Percentiles rank a stretch among this genome's conserved stretches.
phyloP scores from a whole-genome alignment of 2,329 filamentous ascomycete genomes.

The Proliferodiscus dingleyae region DNA sequence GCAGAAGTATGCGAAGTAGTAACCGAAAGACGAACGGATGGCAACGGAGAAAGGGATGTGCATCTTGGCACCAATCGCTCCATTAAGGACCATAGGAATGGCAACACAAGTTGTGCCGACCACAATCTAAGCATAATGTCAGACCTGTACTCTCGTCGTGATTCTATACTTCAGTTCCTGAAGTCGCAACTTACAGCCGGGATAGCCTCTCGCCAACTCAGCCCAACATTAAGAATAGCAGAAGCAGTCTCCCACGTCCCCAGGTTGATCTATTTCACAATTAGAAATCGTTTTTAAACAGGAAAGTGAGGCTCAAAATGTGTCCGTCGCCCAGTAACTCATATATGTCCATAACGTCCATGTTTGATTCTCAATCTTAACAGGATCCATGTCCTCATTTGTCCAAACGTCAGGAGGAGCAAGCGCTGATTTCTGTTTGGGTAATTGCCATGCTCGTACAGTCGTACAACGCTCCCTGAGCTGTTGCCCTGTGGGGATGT shows the following conservation, averaged over 20 bases:
- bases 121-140: constrained; percentile 33
- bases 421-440: constrained; percentile 42
- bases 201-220: constrained; percentile 51
- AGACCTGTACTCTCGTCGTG: too few relatives aligned
- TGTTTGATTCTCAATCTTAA: constrained; percentile 28
- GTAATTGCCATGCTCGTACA: constrained; percentile 41
- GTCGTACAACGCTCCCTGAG: constrained; percentile 38
- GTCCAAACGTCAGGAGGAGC: constrained; percentile 42
- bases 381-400: constrained; percentile 33
- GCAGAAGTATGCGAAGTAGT: constrained; percentile 11
- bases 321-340: constrained; percentile 31
- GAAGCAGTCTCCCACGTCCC: constrained; percentile 49
- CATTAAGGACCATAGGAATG: constrained; percentile 42
- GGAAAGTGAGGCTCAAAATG: constrained; percentile 14
- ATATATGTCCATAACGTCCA: constrained; percentile 36
- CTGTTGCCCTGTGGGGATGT: constrained; percentile 32
- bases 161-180: too few relatives aligned
- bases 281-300: background rate
- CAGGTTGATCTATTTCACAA: constrained; percentile 28
- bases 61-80: constrained; percentile 34
- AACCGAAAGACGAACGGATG: constrained; percentile 11
- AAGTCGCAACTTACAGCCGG: constrained; percentile 28
- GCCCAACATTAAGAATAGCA: constrained; percentile 44
- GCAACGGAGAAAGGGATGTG: constrained; percentile 15
- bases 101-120: constrained; percentile 57